These are phyloP conservation scores for Jatropha curcas DNA, from an alignment of 345 rosid genomes.

Conservation along the genomic window DNA sequence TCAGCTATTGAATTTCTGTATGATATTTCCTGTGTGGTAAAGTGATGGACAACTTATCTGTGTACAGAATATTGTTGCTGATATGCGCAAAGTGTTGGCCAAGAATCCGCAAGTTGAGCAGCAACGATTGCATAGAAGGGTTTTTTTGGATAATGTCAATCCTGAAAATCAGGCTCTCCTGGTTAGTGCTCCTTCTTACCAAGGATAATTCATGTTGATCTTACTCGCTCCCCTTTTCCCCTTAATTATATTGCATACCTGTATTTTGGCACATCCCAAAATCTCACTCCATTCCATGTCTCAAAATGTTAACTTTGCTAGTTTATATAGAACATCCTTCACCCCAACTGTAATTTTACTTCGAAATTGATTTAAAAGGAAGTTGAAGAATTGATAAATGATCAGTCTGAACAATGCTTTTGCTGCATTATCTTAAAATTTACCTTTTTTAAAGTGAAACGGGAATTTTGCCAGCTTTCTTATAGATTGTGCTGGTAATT, in stretches of 20 bases:
- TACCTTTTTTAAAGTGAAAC: neutral
- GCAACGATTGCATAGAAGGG: conserved; percentile 77
- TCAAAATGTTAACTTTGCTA: neutral
- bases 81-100: conserved; percentile 84
- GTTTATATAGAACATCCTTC: neutral
- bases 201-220: neutral
- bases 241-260: neutral
- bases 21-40: neutral
- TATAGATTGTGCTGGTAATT: neutral
- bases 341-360: neutral
- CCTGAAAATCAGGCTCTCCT: conserved; percentile 75
- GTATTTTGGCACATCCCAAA: neutral
- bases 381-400: neutral
- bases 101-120: conserved; percentile 94
- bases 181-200: conserved; percentile 44
- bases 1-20: conserved; percentile 2
- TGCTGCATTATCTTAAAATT: neutral
- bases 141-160: conserved; percentile 67
- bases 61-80: conserved; percentile 71
- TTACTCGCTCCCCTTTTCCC: neutral
- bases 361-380: neutral
- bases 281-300: neutral
- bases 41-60: neutral
- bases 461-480: neutral
- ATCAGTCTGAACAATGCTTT: neutral